Evolutionary conservation across 768 basidiomycete species (phyloP).

Genomic region (Naganishia onofrii): DNA sequence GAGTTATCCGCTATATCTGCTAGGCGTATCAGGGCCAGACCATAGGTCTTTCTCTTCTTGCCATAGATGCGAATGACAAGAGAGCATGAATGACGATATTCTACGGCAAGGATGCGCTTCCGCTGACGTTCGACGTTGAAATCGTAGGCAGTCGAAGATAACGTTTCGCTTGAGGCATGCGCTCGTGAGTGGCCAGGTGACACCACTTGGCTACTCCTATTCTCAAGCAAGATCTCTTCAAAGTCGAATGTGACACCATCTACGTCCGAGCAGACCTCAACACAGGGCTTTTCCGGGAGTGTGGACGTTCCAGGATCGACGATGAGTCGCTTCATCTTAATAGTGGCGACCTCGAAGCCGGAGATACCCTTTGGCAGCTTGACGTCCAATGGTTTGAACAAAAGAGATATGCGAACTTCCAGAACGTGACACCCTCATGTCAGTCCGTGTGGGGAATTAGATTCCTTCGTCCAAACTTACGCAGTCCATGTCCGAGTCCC

Average conservation of each 20-base stretch:
- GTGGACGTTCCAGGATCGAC: conserved; percentile 18
- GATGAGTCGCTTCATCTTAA: conserved; percentile 40
- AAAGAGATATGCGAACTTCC: conserved; percentile 45
- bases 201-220: not conserved
- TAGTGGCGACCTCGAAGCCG: conserved; percentile 48
- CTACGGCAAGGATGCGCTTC: conserved; percentile 41
- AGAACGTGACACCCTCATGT: not conserved
- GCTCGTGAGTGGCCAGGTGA: not conserved
- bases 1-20: conserved; percentile 39
- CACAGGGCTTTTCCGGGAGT: not conserved
- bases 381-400: conserved; percentile 52
- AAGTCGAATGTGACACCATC: conserved; percentile 13
- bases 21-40: conserved; percentile 41
- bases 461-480: conserved; percentile 18
- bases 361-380: conserved; percentile 42
- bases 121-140: conserved; percentile 27
- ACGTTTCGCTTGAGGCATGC: not conserved
- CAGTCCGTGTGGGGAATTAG: not conserved
- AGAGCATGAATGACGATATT: conserved; percentile 51
- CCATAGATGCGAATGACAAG: conserved; percentile 43
- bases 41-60: conserved; percentile 43
- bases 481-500: conserved; percentile 48
- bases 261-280: conserved; percentile 24
- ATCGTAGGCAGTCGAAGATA: not conserved
- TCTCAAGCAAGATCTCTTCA: not conserved